Conservation (phyloP, 163 green algal genomes). For the Volvox carteri region DNA sequence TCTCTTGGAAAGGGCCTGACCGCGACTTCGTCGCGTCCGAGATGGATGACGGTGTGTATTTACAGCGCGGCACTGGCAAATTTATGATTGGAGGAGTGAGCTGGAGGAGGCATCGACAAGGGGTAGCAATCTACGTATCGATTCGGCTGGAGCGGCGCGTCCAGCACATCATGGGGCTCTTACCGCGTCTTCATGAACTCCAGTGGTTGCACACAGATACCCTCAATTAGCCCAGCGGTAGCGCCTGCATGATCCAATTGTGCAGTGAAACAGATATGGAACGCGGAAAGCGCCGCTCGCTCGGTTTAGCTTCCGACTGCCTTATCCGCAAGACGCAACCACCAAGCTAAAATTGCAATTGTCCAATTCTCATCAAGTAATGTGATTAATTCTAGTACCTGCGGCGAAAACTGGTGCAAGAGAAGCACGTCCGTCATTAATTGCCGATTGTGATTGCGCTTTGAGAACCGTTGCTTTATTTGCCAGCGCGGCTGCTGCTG, state of each 20-base stretch:
- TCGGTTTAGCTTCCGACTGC: no score
- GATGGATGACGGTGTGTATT: no score
- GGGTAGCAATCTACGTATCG: no score
- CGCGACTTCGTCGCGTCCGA: no score
- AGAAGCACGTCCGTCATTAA: not conserved
- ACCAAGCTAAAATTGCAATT: not conserved
- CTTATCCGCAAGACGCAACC: no score
- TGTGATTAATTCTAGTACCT: conserved; percentile 11
- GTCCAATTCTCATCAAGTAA: not conserved
- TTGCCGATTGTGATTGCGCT: not conserved
- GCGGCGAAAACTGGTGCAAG: conserved; percentile 14
- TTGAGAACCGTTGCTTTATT: not conserved
- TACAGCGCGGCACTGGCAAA: no score
- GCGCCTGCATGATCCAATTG: conserved; percentile 5
- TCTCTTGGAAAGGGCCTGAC: no score
- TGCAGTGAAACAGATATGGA: not conserved
- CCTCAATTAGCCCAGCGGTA: conserved; percentile 8
- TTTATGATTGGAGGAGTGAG: no score
- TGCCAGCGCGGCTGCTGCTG: conserved; percentile 5
- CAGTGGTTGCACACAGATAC: conserved; percentile 19
- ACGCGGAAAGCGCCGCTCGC: no score
- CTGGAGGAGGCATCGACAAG: no score
- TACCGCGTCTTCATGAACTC: conserved; percentile 38
- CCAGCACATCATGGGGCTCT: no score
- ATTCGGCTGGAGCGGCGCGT: no score